Percentiles rank a stretch among this genome's conserved stretches.
Conservation (phyloP, 371 early-diverging fungal genomes). For the Zancudomyces culisetae region DNA sequence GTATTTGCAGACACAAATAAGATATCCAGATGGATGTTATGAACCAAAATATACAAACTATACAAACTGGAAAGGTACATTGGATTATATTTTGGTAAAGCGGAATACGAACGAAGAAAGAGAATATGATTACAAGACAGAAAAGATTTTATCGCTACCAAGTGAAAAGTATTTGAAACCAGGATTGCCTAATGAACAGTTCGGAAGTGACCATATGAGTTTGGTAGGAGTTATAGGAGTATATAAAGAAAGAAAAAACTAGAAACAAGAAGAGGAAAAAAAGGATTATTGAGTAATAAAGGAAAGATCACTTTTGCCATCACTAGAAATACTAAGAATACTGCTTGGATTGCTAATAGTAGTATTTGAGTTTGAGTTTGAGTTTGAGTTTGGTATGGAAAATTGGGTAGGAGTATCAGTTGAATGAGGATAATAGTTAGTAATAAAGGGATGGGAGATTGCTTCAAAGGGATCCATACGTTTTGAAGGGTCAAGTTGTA, state of each 20-base stretch:
- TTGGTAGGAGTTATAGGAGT: slow-evolving; percentile 12
- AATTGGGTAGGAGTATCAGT: background rate
- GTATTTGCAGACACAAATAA: no score
- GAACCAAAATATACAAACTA: slow-evolving; percentile 33
- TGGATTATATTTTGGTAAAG: slow-evolving; percentile 28
- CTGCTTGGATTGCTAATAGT: no score
- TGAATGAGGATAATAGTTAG: slow-evolving; percentile 32
- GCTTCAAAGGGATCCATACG: slow-evolving; percentile 92
- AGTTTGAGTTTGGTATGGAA: background rate
- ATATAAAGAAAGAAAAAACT: background rate
- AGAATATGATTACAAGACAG: slow-evolving; percentile 1
- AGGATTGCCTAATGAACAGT: slow-evolving; percentile 29
- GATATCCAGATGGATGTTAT: no score
- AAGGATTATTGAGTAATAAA: background rate
- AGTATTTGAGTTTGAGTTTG: background rate
- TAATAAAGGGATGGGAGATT: slow-evolving; percentile 81
- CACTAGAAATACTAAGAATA: no score
- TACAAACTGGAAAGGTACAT: slow-evolving; percentile 31
- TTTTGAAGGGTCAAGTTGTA: slow-evolving; percentile 74
- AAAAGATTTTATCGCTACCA: slow-evolving; percentile 23
- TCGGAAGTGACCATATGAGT: slow-evolving; percentile 30
- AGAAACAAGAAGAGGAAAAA: background rate
- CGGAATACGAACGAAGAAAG: background rate
- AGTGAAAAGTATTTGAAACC: slow-evolving; percentile 18
- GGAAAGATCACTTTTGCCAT: no score